These are phyloP conservation scores for Pugionium dolabratum DNA, from an alignment of 345 rosid species.

Conservation along the genomic window DNA sequence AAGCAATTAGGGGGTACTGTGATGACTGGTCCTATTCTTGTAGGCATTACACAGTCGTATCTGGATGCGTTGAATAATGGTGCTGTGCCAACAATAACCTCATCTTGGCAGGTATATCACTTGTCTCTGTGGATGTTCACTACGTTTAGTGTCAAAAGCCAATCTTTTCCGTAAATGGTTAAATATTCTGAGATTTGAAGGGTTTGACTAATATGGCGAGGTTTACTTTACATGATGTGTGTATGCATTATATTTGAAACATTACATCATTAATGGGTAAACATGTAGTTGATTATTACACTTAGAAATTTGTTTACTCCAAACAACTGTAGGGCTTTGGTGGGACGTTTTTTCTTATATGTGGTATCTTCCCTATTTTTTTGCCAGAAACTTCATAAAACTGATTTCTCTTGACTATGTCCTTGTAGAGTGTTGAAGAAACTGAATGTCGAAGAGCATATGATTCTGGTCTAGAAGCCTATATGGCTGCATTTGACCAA, in stretches of 20 bases:
- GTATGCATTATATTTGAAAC: slow-evolving; percentile 4
- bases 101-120: slow-evolving; percentile 90
- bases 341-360: background rate
- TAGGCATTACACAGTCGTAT: slow-evolving; percentile 86
- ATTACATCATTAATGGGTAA: background rate
- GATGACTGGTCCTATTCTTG: slow-evolving; percentile 92
- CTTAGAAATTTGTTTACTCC: slow-evolving; percentile 1
- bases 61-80: slow-evolving; percentile 95
- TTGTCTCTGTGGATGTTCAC: slow-evolving; percentile 16
- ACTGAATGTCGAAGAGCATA: slow-evolving; percentile 89
- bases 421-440: slow-evolving; percentile 93
- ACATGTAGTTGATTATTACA: background rate
- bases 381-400: background rate
- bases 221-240: background rate
- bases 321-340: background rate
- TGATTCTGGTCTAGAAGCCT: slow-evolving; percentile 76
- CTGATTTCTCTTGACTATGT: slow-evolving; percentile 8
- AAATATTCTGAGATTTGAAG: background rate
- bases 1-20: slow-evolving; percentile 90
- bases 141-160: background rate
- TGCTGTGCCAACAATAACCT: slow-evolving; percentile 94
- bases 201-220: background rate
- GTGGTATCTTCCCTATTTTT: too few species aligned
- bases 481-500: slow-evolving; percentile 67
- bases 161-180: background rate